These are phyloP conservation scores for Thecamonas trahens DNA, from an alignment of 78 protist genomes.

Conservation along the genomic window DNA sequence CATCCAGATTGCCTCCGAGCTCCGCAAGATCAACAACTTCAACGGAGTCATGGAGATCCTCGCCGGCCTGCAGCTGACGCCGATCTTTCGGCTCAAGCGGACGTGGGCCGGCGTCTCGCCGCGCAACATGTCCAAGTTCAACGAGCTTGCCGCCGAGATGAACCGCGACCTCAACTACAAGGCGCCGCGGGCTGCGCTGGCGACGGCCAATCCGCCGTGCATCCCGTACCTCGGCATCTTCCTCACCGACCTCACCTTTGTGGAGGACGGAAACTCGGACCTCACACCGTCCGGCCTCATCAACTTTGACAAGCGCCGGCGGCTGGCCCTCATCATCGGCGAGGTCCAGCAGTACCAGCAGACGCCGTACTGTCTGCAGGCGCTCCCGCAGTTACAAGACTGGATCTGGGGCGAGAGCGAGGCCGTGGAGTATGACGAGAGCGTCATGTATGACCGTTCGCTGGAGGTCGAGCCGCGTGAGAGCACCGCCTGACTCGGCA, in stretches of 20 bases:
- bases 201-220: conserved; percentile 48
- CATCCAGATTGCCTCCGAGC: conserved; percentile 1
- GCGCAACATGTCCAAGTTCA: not conserved
- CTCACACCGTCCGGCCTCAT: conserved; percentile 29
- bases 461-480: conserved; percentile 9
- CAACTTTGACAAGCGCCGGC: conserved; percentile 61
- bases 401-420: too few species aligned
- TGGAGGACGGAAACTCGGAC: conserved; percentile 64
- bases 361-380: not conserved
- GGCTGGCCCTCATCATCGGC: conserved; percentile 16
- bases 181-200: conserved; percentile 22
- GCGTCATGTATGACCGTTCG: not conserved
- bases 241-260: conserved; percentile 64
- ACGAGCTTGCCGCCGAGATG: conserved; percentile 15
- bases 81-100: conserved; percentile 54
- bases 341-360: conserved; percentile 3
- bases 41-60: conserved; percentile 52
- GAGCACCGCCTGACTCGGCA: too few species aligned
- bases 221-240: conserved; percentile 62
- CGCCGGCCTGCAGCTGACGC: conserved; percentile 33
- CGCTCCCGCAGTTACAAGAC: not conserved
- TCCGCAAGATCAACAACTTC: conserved; percentile 45
- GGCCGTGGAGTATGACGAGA: not conserved
- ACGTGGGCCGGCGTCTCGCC: conserved; percentile 59
- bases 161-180: conserved; percentile 20